Evolutionary conservation across 768 basidiomycete species (phyloP).

Genomic region (Panellus pusillus): DNA sequence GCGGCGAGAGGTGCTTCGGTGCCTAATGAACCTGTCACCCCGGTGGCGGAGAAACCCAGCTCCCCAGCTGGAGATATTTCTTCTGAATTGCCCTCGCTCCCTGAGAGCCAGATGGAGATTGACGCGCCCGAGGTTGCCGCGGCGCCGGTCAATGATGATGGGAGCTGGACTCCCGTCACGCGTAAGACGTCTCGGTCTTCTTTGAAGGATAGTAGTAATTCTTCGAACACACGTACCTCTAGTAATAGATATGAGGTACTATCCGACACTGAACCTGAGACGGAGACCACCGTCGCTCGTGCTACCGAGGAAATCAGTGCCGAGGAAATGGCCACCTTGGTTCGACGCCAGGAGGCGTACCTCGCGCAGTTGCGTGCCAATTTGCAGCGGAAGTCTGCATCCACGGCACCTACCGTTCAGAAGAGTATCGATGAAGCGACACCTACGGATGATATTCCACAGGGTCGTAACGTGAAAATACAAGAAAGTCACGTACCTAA

Average conservation of each 20-base stretch:
- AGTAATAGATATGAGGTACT: neutral
- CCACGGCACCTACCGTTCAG: neutral
- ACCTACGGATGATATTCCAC: neutral
- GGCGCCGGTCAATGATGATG: neutral
- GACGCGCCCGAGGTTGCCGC: neutral
- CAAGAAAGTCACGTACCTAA: neutral
- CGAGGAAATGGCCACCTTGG: neutral
- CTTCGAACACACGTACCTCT: neutral
- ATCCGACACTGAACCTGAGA: neutral
- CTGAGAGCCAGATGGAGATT: neutral
- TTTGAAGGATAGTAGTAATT: neutral
- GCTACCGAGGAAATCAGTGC: neutral
- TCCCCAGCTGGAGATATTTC: neutral
- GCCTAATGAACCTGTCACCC: neutral
- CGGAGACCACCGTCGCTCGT: neutral
- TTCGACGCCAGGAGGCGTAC: neutral
- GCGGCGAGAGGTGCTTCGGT: neutral
- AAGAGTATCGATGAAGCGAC: neutral
- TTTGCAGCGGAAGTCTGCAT: neutral
- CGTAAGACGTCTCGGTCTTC: neutral
- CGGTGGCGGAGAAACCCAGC: too few species aligned
- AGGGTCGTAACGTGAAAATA: neutral
- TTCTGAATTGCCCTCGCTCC: neutral
- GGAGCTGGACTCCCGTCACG: neutral
- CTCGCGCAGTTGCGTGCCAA: neutral